Evolutionary conservation across 2,329 filamentous ascomycete species (phyloP).

Genomic region (Pezicula rhizophila): DNA sequence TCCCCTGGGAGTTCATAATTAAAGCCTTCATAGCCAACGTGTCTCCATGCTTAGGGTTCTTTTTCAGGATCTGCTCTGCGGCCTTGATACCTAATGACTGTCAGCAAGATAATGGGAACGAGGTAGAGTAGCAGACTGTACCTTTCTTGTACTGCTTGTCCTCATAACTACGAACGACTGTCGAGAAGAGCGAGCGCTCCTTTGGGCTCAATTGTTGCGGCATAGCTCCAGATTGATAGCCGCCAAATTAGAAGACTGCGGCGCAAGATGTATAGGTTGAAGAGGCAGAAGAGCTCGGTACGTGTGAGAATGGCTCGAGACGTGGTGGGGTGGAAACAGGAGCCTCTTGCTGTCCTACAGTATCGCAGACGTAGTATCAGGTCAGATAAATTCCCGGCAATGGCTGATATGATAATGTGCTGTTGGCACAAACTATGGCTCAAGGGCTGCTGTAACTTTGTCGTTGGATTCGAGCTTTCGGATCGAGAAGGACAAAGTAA

Average conservation of each 20-base stretch:
- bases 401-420: no score
- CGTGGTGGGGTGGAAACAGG: no score
- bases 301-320: neutral
- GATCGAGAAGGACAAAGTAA: no score
- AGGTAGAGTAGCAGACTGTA: slow-evolving; percentile 23
- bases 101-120: slow-evolving; percentile 13
- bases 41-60: slow-evolving; percentile 92
- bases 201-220: slow-evolving; percentile 74
- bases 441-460: no score
- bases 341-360: no score
- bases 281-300: neutral
- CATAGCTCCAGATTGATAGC: slow-evolving; percentile 39
- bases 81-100: slow-evolving; percentile 67
- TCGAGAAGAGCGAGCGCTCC: slow-evolving; percentile 89
- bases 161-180: slow-evolving; percentile 93
- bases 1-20: slow-evolving; percentile 88
- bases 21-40: slow-evolving; percentile 98
- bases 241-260: neutral
- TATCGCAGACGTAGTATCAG: no score
- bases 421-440: no score
- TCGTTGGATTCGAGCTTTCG: no score
- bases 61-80: slow-evolving; percentile 92
- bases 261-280: no score
- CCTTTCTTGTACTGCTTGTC: slow-evolving; percentile 96
- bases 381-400: no score